Evolutionary conservation across 1,284 basidiomycete species (phyloP).

Genomic region (Puccinia brachypodii): DNA sequence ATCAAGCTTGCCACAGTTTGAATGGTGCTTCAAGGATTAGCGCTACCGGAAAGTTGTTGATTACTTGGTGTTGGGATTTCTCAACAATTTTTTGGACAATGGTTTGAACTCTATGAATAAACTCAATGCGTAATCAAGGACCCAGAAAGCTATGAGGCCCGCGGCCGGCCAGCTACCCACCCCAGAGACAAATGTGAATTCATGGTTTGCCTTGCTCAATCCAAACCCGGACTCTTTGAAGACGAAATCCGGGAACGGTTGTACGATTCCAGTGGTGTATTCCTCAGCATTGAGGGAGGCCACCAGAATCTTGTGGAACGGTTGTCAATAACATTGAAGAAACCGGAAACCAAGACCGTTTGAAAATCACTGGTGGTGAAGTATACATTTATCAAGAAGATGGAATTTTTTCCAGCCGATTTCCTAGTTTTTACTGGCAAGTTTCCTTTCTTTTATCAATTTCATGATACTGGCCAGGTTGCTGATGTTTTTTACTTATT

Average conservation of each 20-base stretch:
- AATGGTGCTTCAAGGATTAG: neutral
- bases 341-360: neutral
- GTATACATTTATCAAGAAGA: neutral
- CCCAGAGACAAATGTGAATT: neutral
- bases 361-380: neutral
- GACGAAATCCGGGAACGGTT: neutral
- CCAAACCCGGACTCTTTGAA: neutral
- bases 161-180: neutral
- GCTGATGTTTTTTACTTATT: neutral
- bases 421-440: conserved; percentile 6
- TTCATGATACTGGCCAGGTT: neutral
- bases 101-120: neutral
- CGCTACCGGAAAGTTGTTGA: neutral
- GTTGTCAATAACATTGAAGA: neutral
- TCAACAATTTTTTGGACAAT: neutral
- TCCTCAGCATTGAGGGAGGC: neutral
- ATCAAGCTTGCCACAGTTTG: neutral
- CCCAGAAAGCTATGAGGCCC: neutral
- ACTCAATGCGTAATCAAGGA: neutral
- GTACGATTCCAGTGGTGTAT: neutral
- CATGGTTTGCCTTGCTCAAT: neutral
- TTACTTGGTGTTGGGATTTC: neutral
- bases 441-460: neutral
- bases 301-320: neutral
- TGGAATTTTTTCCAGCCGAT: neutral